These are phyloP conservation scores for Penicillium malachiteum DNA, from an alignment of 495 filamentous ascomycete genomes.

Conservation along the genomic window DNA sequence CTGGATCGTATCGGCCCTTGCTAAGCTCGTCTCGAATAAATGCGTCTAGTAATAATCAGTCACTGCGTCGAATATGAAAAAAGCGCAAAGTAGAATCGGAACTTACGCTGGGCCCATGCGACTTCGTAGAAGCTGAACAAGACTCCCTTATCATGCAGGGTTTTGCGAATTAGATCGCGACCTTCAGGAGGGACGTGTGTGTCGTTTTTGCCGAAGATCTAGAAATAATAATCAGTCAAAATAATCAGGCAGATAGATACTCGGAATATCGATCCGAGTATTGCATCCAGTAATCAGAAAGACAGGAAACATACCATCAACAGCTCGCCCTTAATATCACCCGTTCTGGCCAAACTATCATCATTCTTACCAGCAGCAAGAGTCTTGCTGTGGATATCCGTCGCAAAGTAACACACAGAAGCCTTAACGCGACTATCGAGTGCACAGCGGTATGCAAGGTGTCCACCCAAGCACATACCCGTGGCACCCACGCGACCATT, in stretches of 20 bases:
- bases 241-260: not conserved
- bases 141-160: slow-evolving; percentile 71
- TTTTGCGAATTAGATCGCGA: slow-evolving; percentile 81
- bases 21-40: slow-evolving; percentile 95
- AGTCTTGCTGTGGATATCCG: slow-evolving; percentile 78
- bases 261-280: not conserved
- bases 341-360: slow-evolving; percentile 59
- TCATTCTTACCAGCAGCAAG: slow-evolving; percentile 69
- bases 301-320: slow-evolving; percentile 52
- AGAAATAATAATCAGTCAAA: not conserved
- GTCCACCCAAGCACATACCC: slow-evolving; percentile 95
- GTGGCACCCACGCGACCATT: slow-evolving; percentile 83
- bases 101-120: slow-evolving; percentile 83
- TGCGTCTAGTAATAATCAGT: slow-evolving; percentile 51
- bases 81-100: not conserved
- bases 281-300: not conserved
- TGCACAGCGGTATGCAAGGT: slow-evolving; percentile 81
- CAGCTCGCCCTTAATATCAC: slow-evolving; percentile 78
- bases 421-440: slow-evolving; percentile 75
- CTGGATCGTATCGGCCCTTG: slow-evolving; percentile 91
- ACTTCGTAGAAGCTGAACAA: slow-evolving; percentile 84
- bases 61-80: not conserved
- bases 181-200: slow-evolving; percentile 86
- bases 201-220: slow-evolving; percentile 85
- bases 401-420: slow-evolving; percentile 87